Base-by-base conservation (phyloP, 495 filamentous ascomycete species). In the Lasiosphaeria miniovina region DNA sequence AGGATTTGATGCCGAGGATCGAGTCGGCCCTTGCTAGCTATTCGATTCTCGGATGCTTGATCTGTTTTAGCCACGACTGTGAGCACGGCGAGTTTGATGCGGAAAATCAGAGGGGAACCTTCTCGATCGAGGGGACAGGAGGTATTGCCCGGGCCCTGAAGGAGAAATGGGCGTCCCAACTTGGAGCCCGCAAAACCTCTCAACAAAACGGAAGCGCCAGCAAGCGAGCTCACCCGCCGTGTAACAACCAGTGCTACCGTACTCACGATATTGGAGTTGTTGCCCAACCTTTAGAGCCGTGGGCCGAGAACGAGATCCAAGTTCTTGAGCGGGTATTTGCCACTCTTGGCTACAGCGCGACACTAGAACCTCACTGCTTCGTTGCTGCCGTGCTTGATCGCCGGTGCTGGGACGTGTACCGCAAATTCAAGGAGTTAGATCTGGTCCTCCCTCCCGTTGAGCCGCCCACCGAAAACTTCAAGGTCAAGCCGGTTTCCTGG, bases 381-480 rank as follows among this genome's bases (percentile, higher is more conserved):
- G 77, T 74, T 36, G 70, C 72, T 4, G 68, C 77, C 31, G 62
- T 72, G 49, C 65, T 81, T 5, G 73, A 71, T 36, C 72, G 76
- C 6, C 72, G 74, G 9, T 84, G 81, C 63, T 81, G 77, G 75
- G 76, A 82, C 50, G 77, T 81, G 3, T 68, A 79, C 34, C 66
- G 65, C 33, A 77, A 80, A 58, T 76, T 82, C 43, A 72, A 69
- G 51, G 72, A 77, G 49, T 60, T 79, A 33, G 61, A 69, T 14
- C 57, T 78, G 3, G 15, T 58, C 4, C 61, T 75, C 9, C 72
- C 70, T 0, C 61, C 58, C 3, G 50, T 64, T 3, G 61, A 63
- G n/a, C 64, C 65, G 3, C 68, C 62, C 0, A 15, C 59, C 14
- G 65, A 63, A 3, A 61, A 52, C 10, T 36, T 64, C 6, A 71